A percentile compares a stretch with the other conserved stretches of the same genome.
phyloP scores from a whole-genome alignment of 495 filamentous ascomycete genomes.

The Pyrenopolyporus hunteri region DNA sequence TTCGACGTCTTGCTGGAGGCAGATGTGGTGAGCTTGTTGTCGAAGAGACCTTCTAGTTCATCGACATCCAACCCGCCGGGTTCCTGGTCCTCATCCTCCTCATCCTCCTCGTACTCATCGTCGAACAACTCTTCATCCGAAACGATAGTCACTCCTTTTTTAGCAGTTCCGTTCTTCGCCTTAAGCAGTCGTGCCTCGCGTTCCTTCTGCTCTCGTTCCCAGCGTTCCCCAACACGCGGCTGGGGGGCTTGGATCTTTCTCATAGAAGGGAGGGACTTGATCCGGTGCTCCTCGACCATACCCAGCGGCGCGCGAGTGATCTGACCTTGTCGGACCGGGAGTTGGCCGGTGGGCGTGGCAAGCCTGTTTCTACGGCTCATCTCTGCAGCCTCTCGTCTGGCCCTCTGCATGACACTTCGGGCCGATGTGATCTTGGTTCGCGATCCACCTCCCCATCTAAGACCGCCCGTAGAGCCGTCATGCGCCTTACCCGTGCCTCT shows the following conservation, averaged over 20 bases:
- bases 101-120: slow-evolving; percentile 10
- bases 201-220: slow-evolving; percentile 23
- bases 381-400: slow-evolving; percentile 40
- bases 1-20: neutral
- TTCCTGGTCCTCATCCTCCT: slow-evolving; percentile 7
- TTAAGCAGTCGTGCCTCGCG: slow-evolving; percentile 30
- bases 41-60: slow-evolving; percentile 17
- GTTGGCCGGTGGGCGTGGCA: slow-evolving; percentile 32
- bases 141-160: slow-evolving; percentile 20
- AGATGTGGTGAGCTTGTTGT: slow-evolving; percentile 2
- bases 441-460: slow-evolving; percentile 37
- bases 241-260: slow-evolving; percentile 20
- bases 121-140: slow-evolving; percentile 28
- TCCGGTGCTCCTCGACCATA: slow-evolving; percentile 46
- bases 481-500: neutral
- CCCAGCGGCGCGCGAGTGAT: slow-evolving; percentile 45
- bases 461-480: neutral
- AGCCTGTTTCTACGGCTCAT: slow-evolving; percentile 36
- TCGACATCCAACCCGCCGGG: slow-evolving; percentile 11
- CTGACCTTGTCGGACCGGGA: slow-evolving; percentile 35
- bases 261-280: slow-evolving; percentile 36
- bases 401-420: slow-evolving; percentile 36
- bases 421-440: slow-evolving; percentile 39
- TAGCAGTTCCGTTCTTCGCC: slow-evolving; percentile 8
- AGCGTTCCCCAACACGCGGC: neutral